A percentile compares a stretch with the other conserved stretches of the same genome.
Evolutionary conservation across 176 grass and related monocot genomes (phyloP).

Genomic region (Thinopyrum elongatum): DNA sequence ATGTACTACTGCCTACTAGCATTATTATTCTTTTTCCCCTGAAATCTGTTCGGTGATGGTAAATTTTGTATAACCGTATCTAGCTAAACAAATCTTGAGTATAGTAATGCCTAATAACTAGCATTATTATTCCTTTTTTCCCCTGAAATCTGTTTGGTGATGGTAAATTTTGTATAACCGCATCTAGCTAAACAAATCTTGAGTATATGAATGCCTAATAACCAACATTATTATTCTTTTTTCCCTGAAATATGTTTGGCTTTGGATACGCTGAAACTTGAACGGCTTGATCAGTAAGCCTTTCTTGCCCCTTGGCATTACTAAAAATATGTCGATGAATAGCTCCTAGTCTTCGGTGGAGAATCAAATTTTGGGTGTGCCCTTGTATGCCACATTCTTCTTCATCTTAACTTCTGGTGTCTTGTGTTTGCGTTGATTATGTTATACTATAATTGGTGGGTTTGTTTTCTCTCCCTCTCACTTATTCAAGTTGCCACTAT

Average conservation of each 20-base stretch:
- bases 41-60: neutral
- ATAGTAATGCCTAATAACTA: neutral
- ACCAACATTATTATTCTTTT: slow-evolving; percentile 36
- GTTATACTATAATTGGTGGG: no score
- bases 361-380: neutral
- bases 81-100: neutral
- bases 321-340: no score
- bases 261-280: slow-evolving; percentile 83
- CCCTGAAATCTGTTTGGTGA: neutral
- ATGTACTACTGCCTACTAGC: neutral
- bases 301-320: neutral
- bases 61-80: no score
- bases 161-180: neutral
- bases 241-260: neutral
- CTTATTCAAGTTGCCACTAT: no score
- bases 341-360: neutral
- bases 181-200: neutral
- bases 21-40: neutral
- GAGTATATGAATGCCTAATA: neutral
- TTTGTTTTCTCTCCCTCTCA: no score
- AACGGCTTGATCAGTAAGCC: slow-evolving; percentile 86
- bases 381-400: neutral
- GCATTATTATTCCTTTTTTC: no score
- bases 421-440: no score
- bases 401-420: no score